Conservation (phyloP, 1,284 basidiomycete genomes). For the Cryptococcus amylolentus region DNA sequence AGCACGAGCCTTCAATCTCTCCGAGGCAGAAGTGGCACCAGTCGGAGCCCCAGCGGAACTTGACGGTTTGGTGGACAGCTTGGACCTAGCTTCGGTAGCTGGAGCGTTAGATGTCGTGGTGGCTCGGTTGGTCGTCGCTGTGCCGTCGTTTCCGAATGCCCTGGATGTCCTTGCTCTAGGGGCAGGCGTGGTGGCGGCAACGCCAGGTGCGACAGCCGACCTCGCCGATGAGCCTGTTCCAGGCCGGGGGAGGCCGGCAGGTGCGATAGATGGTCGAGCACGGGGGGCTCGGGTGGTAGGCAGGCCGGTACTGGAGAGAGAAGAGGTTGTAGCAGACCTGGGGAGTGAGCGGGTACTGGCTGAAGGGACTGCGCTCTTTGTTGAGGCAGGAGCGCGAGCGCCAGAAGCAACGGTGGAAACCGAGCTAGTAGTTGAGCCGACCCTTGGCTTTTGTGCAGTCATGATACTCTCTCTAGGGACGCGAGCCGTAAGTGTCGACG, state of each 20-base stretch:
- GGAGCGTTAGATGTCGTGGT: neutral
- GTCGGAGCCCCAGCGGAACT: too few species aligned
- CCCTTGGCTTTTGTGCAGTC: neutral
- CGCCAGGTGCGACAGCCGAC: conserved; percentile 1
- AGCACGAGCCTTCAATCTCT: conserved; percentile 11
- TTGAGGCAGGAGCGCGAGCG: neutral
- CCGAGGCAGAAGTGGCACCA: neutral
- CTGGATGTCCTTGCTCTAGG: conserved; percentile 5
- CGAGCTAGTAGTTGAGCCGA: conserved; percentile 6
- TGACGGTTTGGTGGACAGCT: too few species aligned
- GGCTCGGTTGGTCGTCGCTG: conserved; percentile 5
- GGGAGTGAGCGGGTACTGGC: neutral
- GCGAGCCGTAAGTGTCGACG: neutral
- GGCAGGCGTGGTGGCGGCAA: neutral
- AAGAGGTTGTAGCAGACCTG: neutral
- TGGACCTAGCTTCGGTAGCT: too few species aligned
- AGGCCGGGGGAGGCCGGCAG: conserved; percentile 10
- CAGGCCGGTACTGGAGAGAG: neutral
- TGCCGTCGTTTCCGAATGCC: conserved; percentile 14
- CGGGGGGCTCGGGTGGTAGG: neutral
- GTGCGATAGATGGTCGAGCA: neutral
- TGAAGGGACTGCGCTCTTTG: neutral
- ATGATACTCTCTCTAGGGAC: neutral
- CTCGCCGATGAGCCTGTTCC: conserved; percentile 9
- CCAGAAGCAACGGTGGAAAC: conserved; percentile 1